Conservation (phyloP, 1,284 basidiomycete genomes). For the Cutaneotrichosporon daszewskae region DNA sequence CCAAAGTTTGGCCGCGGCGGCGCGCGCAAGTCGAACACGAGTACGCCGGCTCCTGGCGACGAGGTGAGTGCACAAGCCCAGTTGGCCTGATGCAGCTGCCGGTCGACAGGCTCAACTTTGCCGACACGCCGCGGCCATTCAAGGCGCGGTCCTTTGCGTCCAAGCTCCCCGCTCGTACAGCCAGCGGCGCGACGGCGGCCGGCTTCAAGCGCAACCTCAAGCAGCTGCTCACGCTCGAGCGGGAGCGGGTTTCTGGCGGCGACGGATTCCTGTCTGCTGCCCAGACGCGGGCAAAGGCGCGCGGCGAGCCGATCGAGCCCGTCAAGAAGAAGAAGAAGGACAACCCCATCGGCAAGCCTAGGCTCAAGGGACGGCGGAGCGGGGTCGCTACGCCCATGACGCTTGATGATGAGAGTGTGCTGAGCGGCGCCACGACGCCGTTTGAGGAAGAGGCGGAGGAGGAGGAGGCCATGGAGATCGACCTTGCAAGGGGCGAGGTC, state of each 20-base stretch:
- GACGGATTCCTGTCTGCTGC: conserved; percentile 37
- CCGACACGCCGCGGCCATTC: conserved; percentile 41
- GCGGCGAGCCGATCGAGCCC: conserved; percentile 36
- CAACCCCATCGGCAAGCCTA: conserved; percentile 13
- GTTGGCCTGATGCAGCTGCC: no score
- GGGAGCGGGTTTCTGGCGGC: conserved; percentile 39
- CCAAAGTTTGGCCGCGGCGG: conserved; percentile 9
- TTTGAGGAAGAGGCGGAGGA: conserved; percentile 5
- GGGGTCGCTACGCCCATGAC: conserved; percentile 26
- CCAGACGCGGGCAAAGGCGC: conserved; percentile 30
- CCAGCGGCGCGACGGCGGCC: conserved; percentile 25
- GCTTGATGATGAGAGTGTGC: conserved; percentile 15
- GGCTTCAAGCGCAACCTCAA: conserved; percentile 39
- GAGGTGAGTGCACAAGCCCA: conserved; percentile 9
- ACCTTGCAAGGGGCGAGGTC: conserved; percentile 35
- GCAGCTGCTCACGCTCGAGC: conserved; percentile 44
- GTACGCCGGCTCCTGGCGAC: conserved; percentile 29
- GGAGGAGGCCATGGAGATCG: conserved; percentile 9
- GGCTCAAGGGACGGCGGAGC: conserved; percentile 11
- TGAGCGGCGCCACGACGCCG: conserved; percentile 15
- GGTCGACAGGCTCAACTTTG: conserved; percentile 39
- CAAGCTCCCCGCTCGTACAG: conserved; percentile 33
- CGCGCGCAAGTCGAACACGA: conserved; percentile 35
- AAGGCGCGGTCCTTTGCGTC: conserved; percentile 34
- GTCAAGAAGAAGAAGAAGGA: conserved; percentile 40